These are phyloP conservation scores for Fonsecaea pedrosoi DNA, from an alignment of 2,329 filamentous ascomycete species.

Conservation along the genomic window DNA sequence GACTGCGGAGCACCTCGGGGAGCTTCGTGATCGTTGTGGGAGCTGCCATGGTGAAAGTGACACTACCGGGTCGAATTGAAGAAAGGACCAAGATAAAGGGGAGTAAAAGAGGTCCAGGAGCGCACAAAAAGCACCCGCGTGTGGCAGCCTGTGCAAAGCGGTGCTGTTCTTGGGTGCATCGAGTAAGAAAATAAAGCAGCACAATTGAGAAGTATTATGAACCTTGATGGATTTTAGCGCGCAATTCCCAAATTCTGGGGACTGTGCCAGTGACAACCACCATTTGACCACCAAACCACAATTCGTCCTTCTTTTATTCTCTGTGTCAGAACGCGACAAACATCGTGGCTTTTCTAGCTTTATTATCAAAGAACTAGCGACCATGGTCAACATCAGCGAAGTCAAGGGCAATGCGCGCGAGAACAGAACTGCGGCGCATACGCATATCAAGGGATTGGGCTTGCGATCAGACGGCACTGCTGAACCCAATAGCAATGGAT, in stretches of 20 bases:
- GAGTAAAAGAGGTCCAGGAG: not conserved
- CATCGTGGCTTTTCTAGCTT: constrained; percentile 8
- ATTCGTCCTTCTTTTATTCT: constrained; percentile 12
- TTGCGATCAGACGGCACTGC: constrained; percentile 84
- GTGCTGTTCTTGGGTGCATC: not conserved
- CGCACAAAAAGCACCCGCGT: not conserved
- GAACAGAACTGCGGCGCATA: constrained; percentile 94
- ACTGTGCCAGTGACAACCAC: not conserved
- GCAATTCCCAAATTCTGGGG: not conserved
- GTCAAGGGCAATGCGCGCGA: constrained; percentile 94
- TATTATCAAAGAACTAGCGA: constrained; percentile 37
- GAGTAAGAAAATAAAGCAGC: constrained; percentile 1
- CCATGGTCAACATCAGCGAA: constrained; percentile 89
- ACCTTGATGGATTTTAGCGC: not conserved
- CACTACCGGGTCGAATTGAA: not conserved
- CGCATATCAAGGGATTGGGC: constrained; percentile 95
- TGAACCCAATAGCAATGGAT: constrained; percentile 79
- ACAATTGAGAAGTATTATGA: not conserved
- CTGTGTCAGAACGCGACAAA: constrained; percentile 13
- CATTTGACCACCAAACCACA: not conserved
- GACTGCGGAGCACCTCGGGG: constrained; percentile 34
- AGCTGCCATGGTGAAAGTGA: constrained; percentile 9
- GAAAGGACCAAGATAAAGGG: not conserved
- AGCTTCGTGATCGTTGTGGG: constrained; percentile 32
- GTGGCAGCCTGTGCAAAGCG: constrained; percentile 1